Base-by-base conservation (phyloP, 768 basidiomycete genomes). In the Boletus reticulatus region DNA sequence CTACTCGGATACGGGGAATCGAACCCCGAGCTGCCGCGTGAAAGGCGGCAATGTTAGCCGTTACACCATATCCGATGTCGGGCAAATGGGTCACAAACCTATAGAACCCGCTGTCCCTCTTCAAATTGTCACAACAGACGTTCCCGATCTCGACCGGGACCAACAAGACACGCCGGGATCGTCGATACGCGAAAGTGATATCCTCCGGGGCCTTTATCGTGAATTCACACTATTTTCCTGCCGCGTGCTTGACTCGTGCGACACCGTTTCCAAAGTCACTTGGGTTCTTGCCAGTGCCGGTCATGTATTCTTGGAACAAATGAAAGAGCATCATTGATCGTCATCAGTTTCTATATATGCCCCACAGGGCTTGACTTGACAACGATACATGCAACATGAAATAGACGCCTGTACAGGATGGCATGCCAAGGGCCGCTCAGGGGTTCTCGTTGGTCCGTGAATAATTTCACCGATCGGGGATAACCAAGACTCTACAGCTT, bases 21-120 rank as follows among this genome's bases (percentile, higher is more conserved):
- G 65, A 67, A 68, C 71, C 73, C 74, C 73, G 73, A 75, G 70
- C 74, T 74, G 63, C 74, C 72, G 72, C 72, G 74, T 80, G 81
- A 80, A 74, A 83, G 80, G 81, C 81, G 80, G 80, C 75, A 81
- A 83, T 81, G 81, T 80, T 83, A 79, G 78, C 81, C 81, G 70
- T 83, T 83, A 82, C 81, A 83, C 80, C 80, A 81, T 82, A 83
- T 73, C 79, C 73, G 73, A 60, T 16, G 27, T 17, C 1, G 3
- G 8, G 11, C 13, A 2, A 4, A 12, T 14, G 16, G 36, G 12
- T 17, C 6, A 12, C 36, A 16, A 29, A 29, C 8, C 2, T 2
- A 9, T 29, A 29, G 29, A 29, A 29, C 29, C 29, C 8, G 29
- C 29, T 29, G 29, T 9, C 1, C 27, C 27, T 8, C 27, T 29